Percentiles rank a stretch among this genome's conserved stretches.
Conservation (phyloP, 441 rosid genomes). For the Gossypium schwendimanii region DNA sequence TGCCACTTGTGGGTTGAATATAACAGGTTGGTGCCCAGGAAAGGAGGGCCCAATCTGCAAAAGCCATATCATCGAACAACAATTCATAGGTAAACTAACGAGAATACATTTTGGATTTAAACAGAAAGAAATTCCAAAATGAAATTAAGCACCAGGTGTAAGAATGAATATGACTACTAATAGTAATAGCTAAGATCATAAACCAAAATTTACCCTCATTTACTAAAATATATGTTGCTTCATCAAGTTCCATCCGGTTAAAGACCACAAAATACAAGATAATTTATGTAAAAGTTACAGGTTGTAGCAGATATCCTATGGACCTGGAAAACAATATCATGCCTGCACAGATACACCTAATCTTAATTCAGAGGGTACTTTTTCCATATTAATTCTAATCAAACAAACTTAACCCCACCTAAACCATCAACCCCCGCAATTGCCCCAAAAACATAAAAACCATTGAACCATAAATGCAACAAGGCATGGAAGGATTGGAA, state of each 20-base stretch:
- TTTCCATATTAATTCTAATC: background rate
- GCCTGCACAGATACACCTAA: background rate
- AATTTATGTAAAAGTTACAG: background rate
- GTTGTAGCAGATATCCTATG: background rate
- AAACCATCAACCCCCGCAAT: background rate
- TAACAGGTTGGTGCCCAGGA: slow-evolving; percentile 62
- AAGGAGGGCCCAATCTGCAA: slow-evolving; percentile 59
- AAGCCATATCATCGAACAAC: background rate
- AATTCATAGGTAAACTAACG: background rate
- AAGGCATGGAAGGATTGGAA: background rate
- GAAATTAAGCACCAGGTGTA: background rate
- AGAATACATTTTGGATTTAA: background rate
- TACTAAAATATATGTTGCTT: background rate
- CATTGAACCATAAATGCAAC: too few species aligned
- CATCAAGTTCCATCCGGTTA: background rate
- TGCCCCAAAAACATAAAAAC: too few species aligned
- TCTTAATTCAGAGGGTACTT: background rate
- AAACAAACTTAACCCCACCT: background rate
- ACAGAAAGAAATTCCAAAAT: background rate
- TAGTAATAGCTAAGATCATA: background rate
- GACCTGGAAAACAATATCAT: background rate
- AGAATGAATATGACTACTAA: background rate
- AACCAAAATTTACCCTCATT: background rate
- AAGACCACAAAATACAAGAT: background rate
- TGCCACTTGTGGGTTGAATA: slow-evolving; percentile 56